Base-by-base conservation (phyloP, 805 yeast species). In the Barnettozyma siamensis region DNA sequence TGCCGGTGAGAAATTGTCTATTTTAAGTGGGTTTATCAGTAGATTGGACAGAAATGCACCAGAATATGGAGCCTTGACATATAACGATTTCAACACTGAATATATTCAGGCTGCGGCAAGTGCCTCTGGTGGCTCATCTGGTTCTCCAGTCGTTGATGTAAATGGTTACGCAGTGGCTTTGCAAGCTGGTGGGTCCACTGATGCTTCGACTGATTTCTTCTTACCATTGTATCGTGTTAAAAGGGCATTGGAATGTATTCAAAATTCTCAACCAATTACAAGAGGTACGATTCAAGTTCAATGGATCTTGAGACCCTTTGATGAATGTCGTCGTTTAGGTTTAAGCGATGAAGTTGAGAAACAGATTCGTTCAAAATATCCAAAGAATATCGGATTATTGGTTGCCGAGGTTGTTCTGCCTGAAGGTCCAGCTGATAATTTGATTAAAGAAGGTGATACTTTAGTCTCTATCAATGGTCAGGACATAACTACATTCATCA, bases 51-150 rank as follows among this genome's bases (percentile, higher is more conserved):
- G 97, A 69, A 88, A 88, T 59, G 94, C 96, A 6, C 97, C 97
- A 2, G 95, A 86, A 49, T 89, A 89, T 55, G 97, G 96, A 37
- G 79, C 78, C 21, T 67, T 84, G 57, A 81, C 94, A 13, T 89
- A 88, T 62, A 88, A 86, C 58, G 97, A 88, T 67, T 88, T 88
- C 72, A 88, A 88, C 60, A 88, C 96, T 1, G 95, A 86, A 61
- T 88, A 88, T 63, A 86, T 88, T 42, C 96, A 88, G 64, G 96
- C 96, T 1, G 96, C 97, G 7, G 96, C 97, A 1, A 77, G 88
- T 45, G 96, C 97, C 0, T 83, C 95, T 15, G 97, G 97, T 24
- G 97, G 97, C 3, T 88, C 96, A 4, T 82, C 93, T 37, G 97
- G 97, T 8, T 87, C 96, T 4, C 97, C 97, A 0, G 97, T 89